Percentiles rank a stretch among this genome's conserved stretches.
Evolutionary conservation across 2,329 filamentous ascomycete genomes (phyloP).

Genomic region (Penicillium sp.): DNA sequence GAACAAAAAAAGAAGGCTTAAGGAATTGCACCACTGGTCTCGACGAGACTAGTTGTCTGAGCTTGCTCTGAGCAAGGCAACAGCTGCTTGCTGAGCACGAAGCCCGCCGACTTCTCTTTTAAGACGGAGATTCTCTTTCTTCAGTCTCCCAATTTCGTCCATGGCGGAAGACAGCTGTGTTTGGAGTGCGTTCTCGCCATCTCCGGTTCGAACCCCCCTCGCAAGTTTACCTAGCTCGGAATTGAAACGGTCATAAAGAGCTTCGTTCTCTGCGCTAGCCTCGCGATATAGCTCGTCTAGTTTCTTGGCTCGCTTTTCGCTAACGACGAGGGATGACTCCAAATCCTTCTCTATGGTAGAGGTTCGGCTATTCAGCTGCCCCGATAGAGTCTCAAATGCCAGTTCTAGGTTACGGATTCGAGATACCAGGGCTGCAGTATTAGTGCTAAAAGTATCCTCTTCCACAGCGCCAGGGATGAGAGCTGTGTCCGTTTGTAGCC

Average conservation of each 20-base stretch:
- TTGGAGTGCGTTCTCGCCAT: constrained; percentile 79
- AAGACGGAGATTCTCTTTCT: constrained; percentile 83
- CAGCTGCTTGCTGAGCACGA: constrained; percentile 53
- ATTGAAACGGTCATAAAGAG: constrained; percentile 90
- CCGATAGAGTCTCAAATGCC: constrained; percentile 64
- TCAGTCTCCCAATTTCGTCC: constrained; percentile 76
- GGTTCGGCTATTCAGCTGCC: constrained; percentile 66
- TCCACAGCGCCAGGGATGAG: constrained; percentile 30
- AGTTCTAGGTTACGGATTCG: constrained; percentile 71
- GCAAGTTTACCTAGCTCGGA: constrained; percentile 85
- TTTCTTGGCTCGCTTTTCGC: constrained; percentile 77
- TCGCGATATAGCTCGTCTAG: constrained; percentile 91
- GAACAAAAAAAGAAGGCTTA: constrained; percentile 4
- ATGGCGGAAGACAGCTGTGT: constrained; percentile 71
- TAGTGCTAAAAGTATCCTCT: constrained; percentile 24
- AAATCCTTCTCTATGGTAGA: constrained; percentile 71
- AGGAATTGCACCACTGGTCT: background rate
- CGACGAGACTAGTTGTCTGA: background rate
- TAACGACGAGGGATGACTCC: constrained; percentile 71
- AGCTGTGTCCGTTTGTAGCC: constrained; percentile 41
- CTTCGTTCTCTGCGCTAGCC: constrained; percentile 86
- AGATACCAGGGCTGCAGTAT: constrained; percentile 39
- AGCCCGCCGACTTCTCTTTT: constrained; percentile 81
- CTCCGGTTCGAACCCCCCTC: constrained; percentile 73
- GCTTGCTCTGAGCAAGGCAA: constrained; percentile 36